Conservation (phyloP, 495 filamentous ascomycete species). For the Lepraria neglecta region DNA sequence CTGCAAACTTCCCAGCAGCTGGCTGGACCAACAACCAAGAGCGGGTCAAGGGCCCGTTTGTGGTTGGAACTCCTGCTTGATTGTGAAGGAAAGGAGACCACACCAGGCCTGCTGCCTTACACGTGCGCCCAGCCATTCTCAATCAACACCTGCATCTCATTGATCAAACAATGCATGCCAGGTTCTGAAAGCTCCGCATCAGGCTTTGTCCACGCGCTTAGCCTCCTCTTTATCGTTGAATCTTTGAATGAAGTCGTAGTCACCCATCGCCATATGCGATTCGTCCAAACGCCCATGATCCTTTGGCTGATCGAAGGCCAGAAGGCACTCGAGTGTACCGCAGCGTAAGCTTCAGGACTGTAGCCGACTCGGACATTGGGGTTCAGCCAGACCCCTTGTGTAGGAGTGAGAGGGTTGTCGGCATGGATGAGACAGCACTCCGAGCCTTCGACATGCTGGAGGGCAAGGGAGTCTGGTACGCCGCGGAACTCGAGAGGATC, state of each 20-base stretch:
- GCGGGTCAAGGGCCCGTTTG: no score
- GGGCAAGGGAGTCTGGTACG: slow-evolving; percentile 61
- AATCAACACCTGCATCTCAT: slow-evolving; percentile 79
- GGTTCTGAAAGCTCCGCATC: slow-evolving; percentile 41
- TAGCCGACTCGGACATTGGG: slow-evolving; percentile 74
- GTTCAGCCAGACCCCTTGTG: slow-evolving; percentile 67
- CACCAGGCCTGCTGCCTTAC: slow-evolving; percentile 29
- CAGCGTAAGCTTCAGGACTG: slow-evolving; percentile 50
- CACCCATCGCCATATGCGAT: slow-evolving; percentile 50
- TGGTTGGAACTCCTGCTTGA: no score
- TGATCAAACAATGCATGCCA: slow-evolving; percentile 63
- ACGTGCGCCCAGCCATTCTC: slow-evolving; percentile 73
- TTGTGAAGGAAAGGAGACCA: neutral
- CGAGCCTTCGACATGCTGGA: slow-evolving; percentile 63
- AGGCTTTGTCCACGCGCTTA: slow-evolving; percentile 39
- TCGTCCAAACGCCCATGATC: slow-evolving; percentile 49
- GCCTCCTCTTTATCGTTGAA: slow-evolving; percentile 34
- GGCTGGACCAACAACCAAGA: no score
- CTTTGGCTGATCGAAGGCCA: slow-evolving; percentile 40
- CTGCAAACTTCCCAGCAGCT: no score
- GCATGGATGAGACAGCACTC: slow-evolving; percentile 82
- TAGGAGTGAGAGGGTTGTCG: slow-evolving; percentile 53
- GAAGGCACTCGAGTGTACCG: slow-evolving; percentile 37
- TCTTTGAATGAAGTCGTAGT: slow-evolving; percentile 35
- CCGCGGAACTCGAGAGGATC: slow-evolving; percentile 59